Evolutionary conservation across 768 basidiomycete species (phyloP), one percentile per base, ranked within the genome.

Genomic region (Neoboletus brunneissimus): DNA sequence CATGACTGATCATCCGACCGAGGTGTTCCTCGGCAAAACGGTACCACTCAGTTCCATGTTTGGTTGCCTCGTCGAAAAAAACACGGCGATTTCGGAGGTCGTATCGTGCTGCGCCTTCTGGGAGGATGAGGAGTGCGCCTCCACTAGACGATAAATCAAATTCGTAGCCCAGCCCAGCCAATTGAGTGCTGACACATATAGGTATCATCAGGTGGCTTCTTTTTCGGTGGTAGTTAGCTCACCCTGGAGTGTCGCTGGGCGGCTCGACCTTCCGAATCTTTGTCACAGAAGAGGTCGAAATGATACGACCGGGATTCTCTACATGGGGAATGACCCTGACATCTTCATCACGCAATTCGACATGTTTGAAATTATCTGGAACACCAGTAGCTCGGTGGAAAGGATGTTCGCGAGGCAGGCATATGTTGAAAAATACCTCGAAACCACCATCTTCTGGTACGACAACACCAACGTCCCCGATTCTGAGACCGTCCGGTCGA

Each of bases 391-490:
- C 41, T 20, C 37, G 41, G 12, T 58, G 51, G 22, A 46, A 59
- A 6, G 63, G 43, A 34, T 76, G 70, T 18, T 72, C 62, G 7
- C 64, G 68, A 34, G 73, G 67, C 4, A 72, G 53, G 35, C 67
- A 71, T 4, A 75, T 67, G 45, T 73, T 76, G 62, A 76, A 76
- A 1, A 73, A 66, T 42, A 72, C 72, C 22, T 70, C 67, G 29
- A 76, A 77, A 8, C 60, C 57, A n/a, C 74, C 75, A 42, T 64
- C 57, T 2, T 64, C 64, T 1, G 67, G 61, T 0, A 55, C 64
- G 16, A 76, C 51, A n/a, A 73, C 62, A 4, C 72, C 72, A 8
- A 76, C 69, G 48, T 77, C 75, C 4, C 75, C 75, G 20, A 75
- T 72, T 25, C 52, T 64, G 27, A 72, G 63, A 2, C 73, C 74